phyloP scores from a whole-genome alignment of 495 filamentous ascomycete genomes.

The Tuber aestivum region DNA sequence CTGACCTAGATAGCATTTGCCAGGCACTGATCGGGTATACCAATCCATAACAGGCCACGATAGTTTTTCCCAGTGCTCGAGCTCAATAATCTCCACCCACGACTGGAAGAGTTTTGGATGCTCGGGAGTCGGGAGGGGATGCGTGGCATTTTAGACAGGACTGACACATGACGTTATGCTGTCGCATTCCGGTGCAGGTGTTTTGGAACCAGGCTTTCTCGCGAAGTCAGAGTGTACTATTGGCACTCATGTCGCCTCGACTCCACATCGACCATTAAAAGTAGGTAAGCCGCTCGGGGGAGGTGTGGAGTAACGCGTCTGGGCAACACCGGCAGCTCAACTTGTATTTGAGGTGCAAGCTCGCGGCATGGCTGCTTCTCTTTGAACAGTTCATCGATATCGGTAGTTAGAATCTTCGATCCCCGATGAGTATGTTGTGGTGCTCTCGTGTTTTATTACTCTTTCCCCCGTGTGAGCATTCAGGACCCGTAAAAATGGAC shows the following conservation, averaged over 20 bases:
- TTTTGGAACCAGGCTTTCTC: background rate
- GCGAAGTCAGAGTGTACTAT: background rate
- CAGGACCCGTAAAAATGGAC: background rate
- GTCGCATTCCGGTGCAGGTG: background rate
- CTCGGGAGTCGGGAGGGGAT: background rate
- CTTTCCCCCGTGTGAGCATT: background rate
- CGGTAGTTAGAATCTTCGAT: background rate
- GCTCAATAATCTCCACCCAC: background rate
- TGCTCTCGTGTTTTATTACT: background rate
- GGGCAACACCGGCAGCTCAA: background rate
- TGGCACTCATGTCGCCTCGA: background rate
- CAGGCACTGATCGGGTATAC: background rate
- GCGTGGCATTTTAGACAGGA: background rate
- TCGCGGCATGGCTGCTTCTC: background rate
- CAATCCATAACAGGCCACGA: background rate
- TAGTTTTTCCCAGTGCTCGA: background rate
- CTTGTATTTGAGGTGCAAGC: background rate
- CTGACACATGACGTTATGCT: background rate
- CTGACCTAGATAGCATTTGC: background rate
- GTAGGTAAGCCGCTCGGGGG: background rate
- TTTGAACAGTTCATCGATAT: background rate
- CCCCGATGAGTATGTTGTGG: background rate
- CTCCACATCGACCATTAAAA: background rate
- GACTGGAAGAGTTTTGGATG: background rate
- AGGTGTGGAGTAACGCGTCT: background rate